Evolutionary conservation across 495 filamentous ascomycete genomes (phyloP).

Genomic region (Lasiosphaeria miniovina): DNA sequence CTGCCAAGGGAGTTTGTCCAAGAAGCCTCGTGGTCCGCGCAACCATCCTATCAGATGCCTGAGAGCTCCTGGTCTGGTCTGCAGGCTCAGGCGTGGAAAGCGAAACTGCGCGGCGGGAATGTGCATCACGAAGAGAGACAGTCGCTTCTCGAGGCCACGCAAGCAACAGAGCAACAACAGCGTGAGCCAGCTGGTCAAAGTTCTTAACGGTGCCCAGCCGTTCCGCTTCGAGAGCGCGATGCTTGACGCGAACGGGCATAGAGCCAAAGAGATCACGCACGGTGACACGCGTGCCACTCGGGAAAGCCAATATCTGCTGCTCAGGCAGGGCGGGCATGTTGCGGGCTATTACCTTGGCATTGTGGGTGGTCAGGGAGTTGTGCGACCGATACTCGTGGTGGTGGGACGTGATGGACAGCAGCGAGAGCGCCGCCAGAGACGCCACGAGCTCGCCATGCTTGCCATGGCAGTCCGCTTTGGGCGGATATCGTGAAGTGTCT

Average conservation of each 20-base stretch:
- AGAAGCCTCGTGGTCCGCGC: conserved; percentile 44
- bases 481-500: conserved; percentile 77
- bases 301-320: conserved; percentile 52
- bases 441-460: conserved; percentile 72
- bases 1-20: conserved; percentile 59
- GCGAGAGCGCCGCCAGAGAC: conserved; percentile 70
- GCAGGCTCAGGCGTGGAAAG: conserved; percentile 15
- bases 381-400: conserved; percentile 60
- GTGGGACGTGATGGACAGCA: conserved; percentile 77
- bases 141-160: conserved; percentile 53
- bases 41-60: conserved; percentile 2
- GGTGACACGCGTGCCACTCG: conserved; percentile 73
- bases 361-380: conserved; percentile 70
- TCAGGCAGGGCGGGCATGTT: conserved; percentile 61
- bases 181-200: conserved; percentile 64
- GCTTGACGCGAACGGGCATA: conserved; percentile 95
- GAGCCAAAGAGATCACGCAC: conserved; percentile 90
- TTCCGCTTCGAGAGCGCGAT: conserved; percentile 61
- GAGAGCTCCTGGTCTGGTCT: background rate
- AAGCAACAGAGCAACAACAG: conserved; percentile 62
- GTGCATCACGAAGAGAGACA: conserved; percentile 44
- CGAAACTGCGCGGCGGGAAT: conserved; percentile 11
- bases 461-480: conserved; percentile 54
- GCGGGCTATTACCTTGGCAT: conserved; percentile 65
- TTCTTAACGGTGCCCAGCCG: conserved; percentile 45